phyloP scores from a whole-genome alignment of 305 asterid genomes.

The Solanum aculeatissimum region DNA sequence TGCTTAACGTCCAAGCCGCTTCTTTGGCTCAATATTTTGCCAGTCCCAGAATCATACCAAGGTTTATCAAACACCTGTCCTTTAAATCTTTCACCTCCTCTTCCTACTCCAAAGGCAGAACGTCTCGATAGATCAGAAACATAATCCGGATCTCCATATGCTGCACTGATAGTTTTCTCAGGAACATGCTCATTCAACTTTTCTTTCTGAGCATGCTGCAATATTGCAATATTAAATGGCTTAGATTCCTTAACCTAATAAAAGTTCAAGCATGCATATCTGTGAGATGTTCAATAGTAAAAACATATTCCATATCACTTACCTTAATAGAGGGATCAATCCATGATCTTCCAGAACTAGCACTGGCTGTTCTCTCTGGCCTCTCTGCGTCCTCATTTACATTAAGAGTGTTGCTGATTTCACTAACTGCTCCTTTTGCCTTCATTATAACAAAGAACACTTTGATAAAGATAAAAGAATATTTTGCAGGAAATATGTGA shows the following conservation, averaged over 20 bases:
- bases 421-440: conserved; percentile 47
- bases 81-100: conserved; percentile 34
- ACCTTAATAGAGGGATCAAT: conserved; percentile 58
- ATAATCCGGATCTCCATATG: conserved; percentile 41
- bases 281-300: not conserved
- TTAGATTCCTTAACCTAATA: not conserved
- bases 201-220: conserved; percentile 42
- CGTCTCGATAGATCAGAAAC: conserved; percentile 40
- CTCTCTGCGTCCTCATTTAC: conserved; percentile 48
- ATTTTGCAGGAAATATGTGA: not conserved
- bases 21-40: conserved; percentile 37
- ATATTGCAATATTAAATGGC: conserved; percentile 9
- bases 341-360: conserved; percentile 47
- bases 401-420: conserved; percentile 21
- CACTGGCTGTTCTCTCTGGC: conserved; percentile 37
- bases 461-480: not conserved
- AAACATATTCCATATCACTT: not conserved
- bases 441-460: conserved; percentile 25
- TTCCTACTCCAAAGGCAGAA: conserved; percentile 35
- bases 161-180: conserved; percentile 23
- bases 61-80: conserved; percentile 49
- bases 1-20: conserved; percentile 46
- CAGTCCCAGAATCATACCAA: conserved; percentile 48
- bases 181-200: conserved; percentile 34
- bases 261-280: not conserved